phyloP scores from a whole-genome alignment of 176 grass and related monocot genomes.

The Alloteropsis semialata region DNA sequence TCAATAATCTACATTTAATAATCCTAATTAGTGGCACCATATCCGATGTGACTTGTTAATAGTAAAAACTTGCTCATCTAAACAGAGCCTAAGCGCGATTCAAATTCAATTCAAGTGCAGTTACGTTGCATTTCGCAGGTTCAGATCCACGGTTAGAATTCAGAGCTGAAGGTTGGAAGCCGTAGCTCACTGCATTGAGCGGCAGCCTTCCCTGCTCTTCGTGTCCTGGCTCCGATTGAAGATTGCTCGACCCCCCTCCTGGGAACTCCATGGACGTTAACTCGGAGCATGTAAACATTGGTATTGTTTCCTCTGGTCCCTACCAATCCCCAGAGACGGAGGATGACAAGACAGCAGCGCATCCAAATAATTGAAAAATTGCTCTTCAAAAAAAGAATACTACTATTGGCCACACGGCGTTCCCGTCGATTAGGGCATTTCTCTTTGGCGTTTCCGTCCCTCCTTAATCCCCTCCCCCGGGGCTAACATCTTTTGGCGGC shows the following conservation, averaged over 20 bases:
- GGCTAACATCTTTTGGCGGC: neutral
- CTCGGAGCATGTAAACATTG: no score
- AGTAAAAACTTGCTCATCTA: no score
- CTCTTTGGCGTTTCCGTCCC: neutral
- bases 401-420: neutral
- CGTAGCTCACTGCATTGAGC: neutral
- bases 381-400: no score
- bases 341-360: conserved; percentile 4
- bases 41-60: no score
- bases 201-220: neutral
- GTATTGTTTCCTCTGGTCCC: neutral
- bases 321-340: neutral
- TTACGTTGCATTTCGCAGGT: neutral
- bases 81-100: no score
- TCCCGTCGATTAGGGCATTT: neutral
- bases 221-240: neutral
- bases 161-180: no score
- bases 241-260: neutral
- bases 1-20: no score
- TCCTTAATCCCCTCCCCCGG: no score
- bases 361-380: neutral
- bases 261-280: neutral
- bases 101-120: neutral
- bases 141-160: neutral
- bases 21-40: no score